Conservation (phyloP, 148 eudicot genomes). For the Chenopodium berlandieri region DNA sequence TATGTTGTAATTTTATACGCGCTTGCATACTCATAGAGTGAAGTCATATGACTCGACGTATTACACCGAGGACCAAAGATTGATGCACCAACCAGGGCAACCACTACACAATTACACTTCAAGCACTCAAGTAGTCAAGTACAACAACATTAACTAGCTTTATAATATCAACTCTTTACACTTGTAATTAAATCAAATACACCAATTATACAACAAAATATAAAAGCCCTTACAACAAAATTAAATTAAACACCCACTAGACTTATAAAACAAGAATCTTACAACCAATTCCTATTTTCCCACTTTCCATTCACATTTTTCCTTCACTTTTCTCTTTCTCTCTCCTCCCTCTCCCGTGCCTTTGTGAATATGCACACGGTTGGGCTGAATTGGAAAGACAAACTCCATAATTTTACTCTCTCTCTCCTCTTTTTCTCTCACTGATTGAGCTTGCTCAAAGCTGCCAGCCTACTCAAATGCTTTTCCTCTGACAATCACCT, state of each 20-base stretch:
- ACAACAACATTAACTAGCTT: background rate
- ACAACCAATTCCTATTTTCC: background rate
- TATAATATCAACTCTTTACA: background rate
- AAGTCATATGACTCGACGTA: too few species aligned
- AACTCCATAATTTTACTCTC: background rate
- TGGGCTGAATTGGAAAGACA: slow-evolving; percentile 20
- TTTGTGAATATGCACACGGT: slow-evolving; percentile 30
- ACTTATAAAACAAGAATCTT: background rate
- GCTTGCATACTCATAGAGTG: too few species aligned
- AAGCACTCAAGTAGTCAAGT: background rate
- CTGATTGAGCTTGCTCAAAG: slow-evolving; percentile 10
- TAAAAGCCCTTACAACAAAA: background rate
- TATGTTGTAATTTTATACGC: too few species aligned
- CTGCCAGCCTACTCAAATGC: slow-evolving; percentile 14
- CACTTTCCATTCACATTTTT: slow-evolving; percentile 2
- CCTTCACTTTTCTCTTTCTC: slow-evolving; percentile 10
- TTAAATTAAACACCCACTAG: background rate
- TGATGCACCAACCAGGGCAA: too few species aligned
- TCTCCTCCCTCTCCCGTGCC: background rate
- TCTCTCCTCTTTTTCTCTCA: background rate
- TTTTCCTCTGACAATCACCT: slow-evolving; percentile 21
- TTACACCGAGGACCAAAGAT: too few species aligned
- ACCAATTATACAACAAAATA: background rate
- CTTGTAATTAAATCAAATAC: background rate
- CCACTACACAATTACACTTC: background rate